Evolutionary conservation across 2,329 filamentous ascomycete genomes (phyloP).

Genomic region (Microcyclosporella mali): DNA sequence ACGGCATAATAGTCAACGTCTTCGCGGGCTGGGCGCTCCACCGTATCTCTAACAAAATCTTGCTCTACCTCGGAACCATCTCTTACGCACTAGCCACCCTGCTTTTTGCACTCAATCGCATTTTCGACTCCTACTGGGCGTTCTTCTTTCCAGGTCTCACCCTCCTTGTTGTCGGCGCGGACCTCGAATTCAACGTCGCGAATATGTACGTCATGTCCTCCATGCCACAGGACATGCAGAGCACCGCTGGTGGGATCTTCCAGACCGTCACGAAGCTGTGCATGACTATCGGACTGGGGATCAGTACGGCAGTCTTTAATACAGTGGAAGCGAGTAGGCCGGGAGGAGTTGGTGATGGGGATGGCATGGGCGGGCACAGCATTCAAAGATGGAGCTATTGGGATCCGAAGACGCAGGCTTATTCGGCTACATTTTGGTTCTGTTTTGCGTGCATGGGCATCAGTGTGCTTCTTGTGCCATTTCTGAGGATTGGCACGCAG

Average conservation of each 20-base stretch:
- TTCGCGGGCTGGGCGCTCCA: slow-evolving; percentile 58
- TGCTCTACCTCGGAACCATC: slow-evolving; percentile 50
- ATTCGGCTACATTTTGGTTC: slow-evolving; percentile 48
- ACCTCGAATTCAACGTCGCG: slow-evolving; percentile 64
- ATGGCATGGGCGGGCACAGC: no score
- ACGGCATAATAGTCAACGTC: slow-evolving; percentile 57
- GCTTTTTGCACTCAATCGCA: slow-evolving; percentile 52
- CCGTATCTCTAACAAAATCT: slow-evolving; percentile 56
- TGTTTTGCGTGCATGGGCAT: slow-evolving; percentile 40
- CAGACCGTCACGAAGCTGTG: slow-evolving; percentile 59
- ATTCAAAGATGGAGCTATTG: slow-evolving; percentile 36
- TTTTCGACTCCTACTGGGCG: slow-evolving; percentile 57
- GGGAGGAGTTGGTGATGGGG: no score
- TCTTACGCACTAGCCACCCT: slow-evolving; percentile 44
- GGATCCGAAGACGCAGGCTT: slow-evolving; percentile 43
- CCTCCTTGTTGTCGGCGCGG: slow-evolving; percentile 58
- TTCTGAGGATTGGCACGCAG: slow-evolving; percentile 50
- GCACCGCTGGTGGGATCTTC: slow-evolving; percentile 61
- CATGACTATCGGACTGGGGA: slow-evolving; percentile 54
- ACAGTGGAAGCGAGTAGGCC: slow-evolving; percentile 29
- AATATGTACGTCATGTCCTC: slow-evolving; percentile 69
- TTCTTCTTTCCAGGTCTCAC: slow-evolving; percentile 58
- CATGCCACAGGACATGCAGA: slow-evolving; percentile 57
- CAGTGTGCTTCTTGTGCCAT: slow-evolving; percentile 45
- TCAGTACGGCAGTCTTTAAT: slow-evolving; percentile 57